Conservation (phyloP, 306 rosid species). For the Ormosia semicastrata region DNA sequence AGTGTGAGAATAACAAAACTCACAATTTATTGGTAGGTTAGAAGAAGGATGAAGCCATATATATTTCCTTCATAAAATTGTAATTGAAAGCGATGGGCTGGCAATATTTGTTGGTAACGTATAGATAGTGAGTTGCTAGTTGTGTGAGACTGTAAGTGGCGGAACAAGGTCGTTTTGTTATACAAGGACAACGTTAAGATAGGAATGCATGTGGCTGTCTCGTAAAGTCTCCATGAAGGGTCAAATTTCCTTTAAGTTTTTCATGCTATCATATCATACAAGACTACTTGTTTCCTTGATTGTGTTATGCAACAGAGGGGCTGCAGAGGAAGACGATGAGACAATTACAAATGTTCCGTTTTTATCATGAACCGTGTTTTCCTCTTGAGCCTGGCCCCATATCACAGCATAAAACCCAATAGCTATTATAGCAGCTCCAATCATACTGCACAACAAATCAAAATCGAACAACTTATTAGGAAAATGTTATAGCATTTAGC, state of each 20-base stretch:
- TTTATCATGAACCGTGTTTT: background rate
- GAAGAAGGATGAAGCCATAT: too few species aligned
- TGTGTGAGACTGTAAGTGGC: too few species aligned
- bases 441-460: constrained; percentile 22
- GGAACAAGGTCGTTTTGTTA: too few species aligned
- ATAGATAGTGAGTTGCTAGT: too few species aligned
- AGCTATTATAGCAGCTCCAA: constrained; percentile 35
- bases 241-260: background rate
- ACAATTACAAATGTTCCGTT: background rate
- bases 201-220: background rate
- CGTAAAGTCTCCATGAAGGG: background rate
- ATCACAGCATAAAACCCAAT: constrained; percentile 45
- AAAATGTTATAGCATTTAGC: background rate
- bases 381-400: constrained; percentile 48
- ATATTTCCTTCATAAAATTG: too few species aligned
- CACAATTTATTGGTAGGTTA: too few species aligned
- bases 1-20: too few species aligned
- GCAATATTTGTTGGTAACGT: too few species aligned
- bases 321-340: background rate
- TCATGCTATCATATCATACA: background rate
- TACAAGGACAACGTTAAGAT: background rate
- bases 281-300: background rate
- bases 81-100: too few species aligned
- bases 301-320: constrained; percentile 26
- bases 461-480: background rate